phyloP scores from a whole-genome alignment of 176 grass and related monocot genomes.

The Elaeis guineensis region DNA sequence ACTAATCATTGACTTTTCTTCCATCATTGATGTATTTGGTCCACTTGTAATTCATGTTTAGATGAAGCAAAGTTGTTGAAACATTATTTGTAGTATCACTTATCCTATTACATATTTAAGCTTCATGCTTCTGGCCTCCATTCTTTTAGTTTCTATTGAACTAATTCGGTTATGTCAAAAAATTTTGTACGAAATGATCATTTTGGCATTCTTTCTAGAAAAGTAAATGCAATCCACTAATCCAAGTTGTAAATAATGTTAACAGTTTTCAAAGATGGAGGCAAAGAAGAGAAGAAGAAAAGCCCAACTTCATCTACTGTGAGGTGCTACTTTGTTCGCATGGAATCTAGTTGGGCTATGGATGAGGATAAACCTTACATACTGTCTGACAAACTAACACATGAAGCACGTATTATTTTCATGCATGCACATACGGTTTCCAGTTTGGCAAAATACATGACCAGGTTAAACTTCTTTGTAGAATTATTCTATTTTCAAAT shows the following conservation, averaged over 20 bases:
- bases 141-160: no score
- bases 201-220: no score
- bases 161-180: no score
- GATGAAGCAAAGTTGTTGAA: no score
- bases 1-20: no score
- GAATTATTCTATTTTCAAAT: constrained; percentile 1
- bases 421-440: constrained; percentile 60
- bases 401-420: constrained; percentile 48
- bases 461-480: constrained; percentile 34
- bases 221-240: no score
- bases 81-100: no score
- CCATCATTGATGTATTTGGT: no score
- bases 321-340: constrained; percentile 74
- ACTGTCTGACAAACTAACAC: constrained; percentile 27
- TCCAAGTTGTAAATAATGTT: neutral
- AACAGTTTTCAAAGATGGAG: constrained; percentile 79
- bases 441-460: constrained; percentile 55
- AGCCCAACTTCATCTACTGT: constrained; percentile 29
- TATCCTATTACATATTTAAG: no score
- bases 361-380: constrained; percentile 26
- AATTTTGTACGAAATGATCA: no score
- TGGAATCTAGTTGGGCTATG: constrained; percentile 48
- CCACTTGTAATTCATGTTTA: no score
- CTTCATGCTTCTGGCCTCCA: no score
- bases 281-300: constrained; percentile 52